Base-by-base conservation (phyloP, 768 basidiomycete genomes). In the Hericium erinaceus region DNA sequence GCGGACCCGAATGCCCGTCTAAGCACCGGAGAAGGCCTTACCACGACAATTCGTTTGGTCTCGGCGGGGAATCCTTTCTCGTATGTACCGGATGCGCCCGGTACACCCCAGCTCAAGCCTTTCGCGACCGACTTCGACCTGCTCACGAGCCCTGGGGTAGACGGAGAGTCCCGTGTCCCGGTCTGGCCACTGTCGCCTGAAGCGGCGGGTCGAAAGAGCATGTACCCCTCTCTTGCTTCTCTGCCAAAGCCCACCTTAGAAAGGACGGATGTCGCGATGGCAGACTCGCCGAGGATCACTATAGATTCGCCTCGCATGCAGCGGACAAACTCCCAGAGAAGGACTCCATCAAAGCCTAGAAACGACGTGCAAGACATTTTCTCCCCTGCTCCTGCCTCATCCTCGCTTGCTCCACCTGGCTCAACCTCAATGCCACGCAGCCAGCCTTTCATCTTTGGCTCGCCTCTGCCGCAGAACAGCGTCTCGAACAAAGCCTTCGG, bases 381-480 rank as follows among this genome's bases (percentile, higher is more conserved):
- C 62, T 76, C 76, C 6, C 76, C 75, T 24, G 67, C 64, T 4
- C 53, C 72, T 65, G 26, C 69, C 65, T 16, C 20, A 0, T 46
- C 48, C 16, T 48, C 58, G 52, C 16, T 46, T 59, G 33, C 10
- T 18, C 49, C 22, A 39, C 39, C 57, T 22, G 55, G 51, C n/a
- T 12, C 55, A 39, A 46, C 61, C 11, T 60, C 64, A 16, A 60
- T 69, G 4, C 65, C 71, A 3, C 68, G 67, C 46, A 67, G 67
- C 55, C 68, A 78, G 22, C 81, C 84, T 0, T 92, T 92, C 72
- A 66, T 89, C 20, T 92, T 92, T 64, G 89, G 89, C 24, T 91
- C 89, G 0, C 85, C 88, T 0, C 76, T 80, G 3, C 82, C 86
- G 7, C 79, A 80, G 58, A 76, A 87, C 64, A 76, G 73, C 49